Base-by-base conservation (phyloP, 2,329 filamentous ascomycete genomes). In the Stachybotrys chartarum region DNA sequence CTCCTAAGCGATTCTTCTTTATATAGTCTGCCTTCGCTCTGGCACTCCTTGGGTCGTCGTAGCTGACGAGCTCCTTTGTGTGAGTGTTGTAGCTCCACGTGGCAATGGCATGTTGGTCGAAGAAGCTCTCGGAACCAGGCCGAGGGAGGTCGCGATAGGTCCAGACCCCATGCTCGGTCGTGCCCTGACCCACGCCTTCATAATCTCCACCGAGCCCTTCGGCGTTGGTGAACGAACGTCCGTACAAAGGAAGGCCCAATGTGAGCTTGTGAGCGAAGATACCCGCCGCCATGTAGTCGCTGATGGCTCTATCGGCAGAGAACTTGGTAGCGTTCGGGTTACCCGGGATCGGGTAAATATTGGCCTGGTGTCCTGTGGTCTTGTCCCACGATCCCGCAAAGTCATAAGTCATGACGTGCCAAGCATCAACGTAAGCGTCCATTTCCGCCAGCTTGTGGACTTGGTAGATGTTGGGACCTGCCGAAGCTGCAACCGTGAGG, bases 181-280 rank as follows among this genome's bases (percentile, higher is more conserved):
- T 67, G 0, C 86, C 87, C 17, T 74, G 67, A 1, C 88, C 89
- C 14, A 86, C 72, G 11, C 88, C 87, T 6, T 64, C 75, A 71
- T 80, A 94, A 0, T 79, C 65, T 60, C 78, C 72, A 1, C 89
- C 90, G 1, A 86, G 77, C 0, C 89, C 89, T 6, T 77, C 70
- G 0, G 90, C 93, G 49, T 80, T 75, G 52, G 78, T 74, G 64
- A 94, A 94, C 0, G 85, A 79, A n/a, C 89, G 85, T 1, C 90
- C 90, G 66, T 93, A 94, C 1, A 94, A 76, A 0, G 90, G 88
- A 73, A 93, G 80, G 1, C 90, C 90, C 35, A 94, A 71, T 7
- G 89, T 79, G 52, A 95, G 82, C 71, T 92, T 93, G 52, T 72
- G 66, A 0, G 82, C 60, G 0, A 78, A 62, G 8, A 94, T 78